Evolutionary conservation across 139 green algal genomes (phyloP), one percentile per base, ranked within the genome.

Genomic region (Coccomyxa sp.): DNA sequence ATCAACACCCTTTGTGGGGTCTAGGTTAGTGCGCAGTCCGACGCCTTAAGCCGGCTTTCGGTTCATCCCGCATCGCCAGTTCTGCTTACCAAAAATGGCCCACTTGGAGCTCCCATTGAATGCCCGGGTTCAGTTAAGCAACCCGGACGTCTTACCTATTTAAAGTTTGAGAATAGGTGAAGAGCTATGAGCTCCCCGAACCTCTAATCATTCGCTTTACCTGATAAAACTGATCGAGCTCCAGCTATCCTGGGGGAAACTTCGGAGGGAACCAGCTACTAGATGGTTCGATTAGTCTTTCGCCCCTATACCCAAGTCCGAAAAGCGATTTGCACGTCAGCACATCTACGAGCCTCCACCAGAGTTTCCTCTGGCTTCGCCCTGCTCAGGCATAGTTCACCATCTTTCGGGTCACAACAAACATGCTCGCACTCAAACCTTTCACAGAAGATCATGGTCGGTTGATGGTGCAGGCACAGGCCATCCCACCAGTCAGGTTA

Each of bases 231-330:
- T 95, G 91, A 87, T 81, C 87, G 85, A 95, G 91, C 89, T 94
- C 91, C 91, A 95, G 92, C 93, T 97, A 95, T 96, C 91, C 94
- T 95, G 92, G 92, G 92, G 93, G 92, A 97, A 95, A 96, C 93
- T 97, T 97, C 93, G 92, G 94, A 95, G 92, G 92, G 89, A 97
- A 97, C 92, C 94, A 97, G 93, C 94, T 97, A 97, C 93, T 97
- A 96, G 88, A 96, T 96, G 92, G 94, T 97, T 97, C 94, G 94
- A 97, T 97, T 97, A 97, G 94, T 97, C 94, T 97, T 97, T 97
- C 94, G 94, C 94, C 94, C 94, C 93, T 97, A 97, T 97, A 97
- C 94, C 92, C 91, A 97, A 96, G 91, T 97, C 92, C 87, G 93
- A 96, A 95, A 94, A 97, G 92, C 94, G 93, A 98, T 98, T 98